Base-by-base conservation (phyloP, 441 rosid genomes). In the Erysimum cheiri region DNA sequence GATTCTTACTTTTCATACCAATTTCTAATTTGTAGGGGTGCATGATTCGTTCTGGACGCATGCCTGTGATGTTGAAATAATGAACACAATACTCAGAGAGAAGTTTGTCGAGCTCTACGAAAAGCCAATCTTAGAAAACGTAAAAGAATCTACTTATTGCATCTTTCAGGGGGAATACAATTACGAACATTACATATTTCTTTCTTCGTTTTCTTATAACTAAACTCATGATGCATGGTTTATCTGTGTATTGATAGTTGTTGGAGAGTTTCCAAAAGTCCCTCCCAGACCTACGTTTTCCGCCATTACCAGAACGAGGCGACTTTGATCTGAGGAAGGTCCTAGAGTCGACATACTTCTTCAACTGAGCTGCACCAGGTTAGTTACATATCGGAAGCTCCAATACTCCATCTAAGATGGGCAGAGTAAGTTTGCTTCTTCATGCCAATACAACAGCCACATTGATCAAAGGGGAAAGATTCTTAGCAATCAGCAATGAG, bases 31-130 rank as follows among this genome's bases (percentile, higher is more conserved):
- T 60, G 43, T 90, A 96, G 99, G 99, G 64, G 99, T 96, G 72
- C 98, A 96, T 78, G 99, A 96, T 88, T 96, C 99, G 64, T 95
- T 87, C 70, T 95, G 99, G 99, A 90, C 99, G 9, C 98, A 95
- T 70, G 98, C 99, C 44, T 82, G 84, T 55, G 90, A 95, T 72
- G 95, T 90, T 77, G 98, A 92, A 1, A 64, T 77, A 78, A 83
- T 96, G 99, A 96, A 89, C 78, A 81, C 57, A 64, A 83, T 96
- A 66, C 96, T 96, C 40, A 82, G 99, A 80, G 93, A 88, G 79
- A 92, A 96, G 76, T 96, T 96, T 44, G 98, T 96, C 12, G 93
- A 96, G 76, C 96, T 96, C 72, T 92, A 96, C 19, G 91, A 83
- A 70, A 75, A 82, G 48, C 96, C 98, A 44, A 86, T 92, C 64